Conservation (phyloP, 2,329 filamentous ascomycete species). For the Zymoseptoria passerinii region DNA sequence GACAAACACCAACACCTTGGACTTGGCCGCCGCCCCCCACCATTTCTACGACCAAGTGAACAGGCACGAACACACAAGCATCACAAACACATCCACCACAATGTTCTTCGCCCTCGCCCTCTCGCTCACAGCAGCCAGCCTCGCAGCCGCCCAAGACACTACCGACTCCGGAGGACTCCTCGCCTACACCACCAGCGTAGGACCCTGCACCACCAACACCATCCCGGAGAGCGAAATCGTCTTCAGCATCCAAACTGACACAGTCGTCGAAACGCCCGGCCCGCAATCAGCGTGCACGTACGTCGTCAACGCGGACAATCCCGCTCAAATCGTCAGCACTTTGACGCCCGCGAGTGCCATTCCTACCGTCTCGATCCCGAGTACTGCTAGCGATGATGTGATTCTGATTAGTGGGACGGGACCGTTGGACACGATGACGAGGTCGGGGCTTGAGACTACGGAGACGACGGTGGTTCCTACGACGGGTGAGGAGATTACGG, state of each 20-base stretch:
- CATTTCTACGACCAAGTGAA: background rate
- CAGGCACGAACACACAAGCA: background rate
- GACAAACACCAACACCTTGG: background rate
- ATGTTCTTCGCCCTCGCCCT: conserved; percentile 7
- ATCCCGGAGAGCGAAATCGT: conserved; percentile 6
- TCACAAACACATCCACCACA: background rate
- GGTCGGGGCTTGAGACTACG: background rate
- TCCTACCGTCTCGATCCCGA: background rate
- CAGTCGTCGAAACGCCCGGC: conserved; percentile 3
- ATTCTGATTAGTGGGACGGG: background rate
- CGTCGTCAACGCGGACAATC: background rate
- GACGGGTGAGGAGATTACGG: background rate
- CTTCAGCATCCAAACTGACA: conserved; percentile 17
- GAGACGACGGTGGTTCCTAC: background rate
- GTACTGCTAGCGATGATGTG: background rate
- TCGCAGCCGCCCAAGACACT: conserved; percentile 4
- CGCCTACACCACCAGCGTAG: background rate
- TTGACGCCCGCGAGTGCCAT: background rate
- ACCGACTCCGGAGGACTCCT: background rate
- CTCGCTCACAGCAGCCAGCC: conserved; percentile 1
- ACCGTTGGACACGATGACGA: background rate
- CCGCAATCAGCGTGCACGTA: conserved; percentile 3
- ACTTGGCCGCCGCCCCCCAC: background rate
- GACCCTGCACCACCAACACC: conserved; percentile 3
- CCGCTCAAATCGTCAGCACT: background rate